phyloP scores from a whole-genome alignment of 192 early-diverging fungal genomes.

The Rhizophlyctis rosea region DNA sequence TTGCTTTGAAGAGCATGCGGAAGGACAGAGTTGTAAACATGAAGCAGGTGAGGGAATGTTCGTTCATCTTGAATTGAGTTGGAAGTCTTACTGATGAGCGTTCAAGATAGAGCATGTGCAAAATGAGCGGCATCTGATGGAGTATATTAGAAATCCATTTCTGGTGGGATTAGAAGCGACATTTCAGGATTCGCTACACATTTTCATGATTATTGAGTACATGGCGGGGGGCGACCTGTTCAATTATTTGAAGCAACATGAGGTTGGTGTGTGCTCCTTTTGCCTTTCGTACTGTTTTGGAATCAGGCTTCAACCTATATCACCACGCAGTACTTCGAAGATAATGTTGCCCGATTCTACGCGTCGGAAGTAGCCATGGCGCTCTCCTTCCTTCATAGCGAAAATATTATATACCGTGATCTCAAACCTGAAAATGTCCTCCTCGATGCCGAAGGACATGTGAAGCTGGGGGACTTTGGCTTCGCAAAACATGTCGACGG shows the following conservation, averaged over 20 bases:
- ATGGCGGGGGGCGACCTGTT: slow-evolving; percentile 75
- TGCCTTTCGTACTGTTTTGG: neutral
- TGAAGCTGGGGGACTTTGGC: slow-evolving; percentile 75
- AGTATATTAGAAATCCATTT: slow-evolving; percentile 35
- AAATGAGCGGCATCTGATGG: slow-evolving; percentile 85
- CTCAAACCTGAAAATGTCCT: slow-evolving; percentile 59
- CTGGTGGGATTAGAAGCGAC: slow-evolving; percentile 38
- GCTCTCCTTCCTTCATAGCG: slow-evolving; percentile 38
- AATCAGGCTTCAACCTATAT: slow-evolving; percentile 4
- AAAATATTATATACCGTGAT: slow-evolving; percentile 39
- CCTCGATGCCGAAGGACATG: slow-evolving; percentile 67
- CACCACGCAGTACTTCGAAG: slow-evolving; percentile 43
- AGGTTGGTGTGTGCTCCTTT: slow-evolving; percentile 11
- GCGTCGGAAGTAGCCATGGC: slow-evolving; percentile 34
- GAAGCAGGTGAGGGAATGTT: slow-evolving; percentile 62
- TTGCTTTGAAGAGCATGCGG: slow-evolving; percentile 88
- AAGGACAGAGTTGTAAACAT: slow-evolving; percentile 83
- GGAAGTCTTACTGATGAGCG: neutral
- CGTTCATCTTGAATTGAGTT: neutral
- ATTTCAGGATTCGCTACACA: slow-evolving; percentile 44
- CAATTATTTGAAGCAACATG: slow-evolving; percentile 55
- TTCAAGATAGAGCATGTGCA: slow-evolving; percentile 73
- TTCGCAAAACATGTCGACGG: slow-evolving; percentile 64
- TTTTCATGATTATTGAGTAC: slow-evolving; percentile 53
- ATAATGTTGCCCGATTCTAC: slow-evolving; percentile 59